Evolutionary conservation across 345 rosid species (phyloP), one percentile per base, ranked within the genome.

Genomic region (Aurinia saxatilis): DNA sequence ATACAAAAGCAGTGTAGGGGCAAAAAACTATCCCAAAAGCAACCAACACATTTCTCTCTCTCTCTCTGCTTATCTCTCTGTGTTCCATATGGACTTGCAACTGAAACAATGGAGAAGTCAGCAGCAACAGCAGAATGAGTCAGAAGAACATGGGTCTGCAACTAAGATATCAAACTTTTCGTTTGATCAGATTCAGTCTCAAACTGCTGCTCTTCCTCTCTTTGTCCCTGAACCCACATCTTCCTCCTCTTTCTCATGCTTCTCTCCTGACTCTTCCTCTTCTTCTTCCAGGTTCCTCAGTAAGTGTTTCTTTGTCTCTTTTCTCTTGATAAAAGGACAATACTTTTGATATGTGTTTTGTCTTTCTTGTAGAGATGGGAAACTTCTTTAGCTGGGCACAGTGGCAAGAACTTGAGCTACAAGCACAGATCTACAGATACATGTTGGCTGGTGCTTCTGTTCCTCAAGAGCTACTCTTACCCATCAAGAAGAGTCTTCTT

Each of bases 331-430:
- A 36, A 23, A 15, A 47, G 7, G 16, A 5, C 41, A 42, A 8
- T 14, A 29, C 23, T 21, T 38, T 17, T 61, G 17, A 21, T 44
- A 3, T 53, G 49, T 9, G 35, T 54, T 14, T 50, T 33, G n/a
- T 19, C 6, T 21, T 5, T 52, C 15, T 60, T 33, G 50, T 55
- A 91, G 98, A 77, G 74, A 78, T 83, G 84, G 85, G 85, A 27
- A 82, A 84, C 68, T 80, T 63, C 65, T 92, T 92, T 41, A 90
- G 95, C 78, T 78, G 61, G 83, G 75, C 78, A 55, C 97, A 90
- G 63, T 84, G 87, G 90, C 92, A 87, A 61, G 97, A 90, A 71
- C 90, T 90, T 37, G 95, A 90, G 80, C 85, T 87, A 70, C 97
- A 90, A 78, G 97, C 92, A 48, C 78, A 84, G 36, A 83, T 90